Base-by-base conservation (phyloP, 371 early-diverging fungal species). In the Mortierella sp. region DNA sequence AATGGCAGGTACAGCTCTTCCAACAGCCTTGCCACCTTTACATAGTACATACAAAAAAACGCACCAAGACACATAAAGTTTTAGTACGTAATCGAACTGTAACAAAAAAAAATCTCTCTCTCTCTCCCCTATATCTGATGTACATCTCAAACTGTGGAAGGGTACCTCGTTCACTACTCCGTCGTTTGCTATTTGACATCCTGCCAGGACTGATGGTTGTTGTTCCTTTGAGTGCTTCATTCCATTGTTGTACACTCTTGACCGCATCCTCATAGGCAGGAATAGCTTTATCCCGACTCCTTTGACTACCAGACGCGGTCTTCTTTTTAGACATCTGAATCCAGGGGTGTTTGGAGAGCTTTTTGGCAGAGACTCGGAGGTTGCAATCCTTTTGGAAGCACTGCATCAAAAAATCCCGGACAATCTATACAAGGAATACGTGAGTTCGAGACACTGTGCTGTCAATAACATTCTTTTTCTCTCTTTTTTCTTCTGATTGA, bases 331-430 rank as follows among this genome's bases (percentile, higher is more conserved):
- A 79, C 61, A 66, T 63, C 58, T 79, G 72, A 18, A 95, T 88
- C 96, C 96, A 96, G 23, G 83, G 81, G 79, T 94, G 95, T 19
- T 84, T 76, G 65, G 92, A 86, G 28, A 96, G 82, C 65, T 91
- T 84, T 14, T 79, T 72, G 1, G 97, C 95, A 0, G 92, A 88
- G 0, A 92, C 88, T 18, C 97, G 82, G 4, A 88, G 68, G 2
- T 82, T 81, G 1, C 93, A 91, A 55, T 96, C 88, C 72, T 96
- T 96, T 75, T 91, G 90, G 71, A 97, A 96, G 75, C 97, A 97
- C 61, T 84, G 84, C 68, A 85, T 65, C 65, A 97, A 80, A 77
- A 97, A 97, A 60, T 90, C 87, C 15, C 81, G 83, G 59, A 97
- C 90, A 29, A 91, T 90, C 81, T 88, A 74, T 60, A 18, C 16